Percentiles rank a stretch among this genome's conserved stretches.
phyloP scores from a whole-genome alignment of 108 stramenopile species.

The Tribonema minus region DNA sequence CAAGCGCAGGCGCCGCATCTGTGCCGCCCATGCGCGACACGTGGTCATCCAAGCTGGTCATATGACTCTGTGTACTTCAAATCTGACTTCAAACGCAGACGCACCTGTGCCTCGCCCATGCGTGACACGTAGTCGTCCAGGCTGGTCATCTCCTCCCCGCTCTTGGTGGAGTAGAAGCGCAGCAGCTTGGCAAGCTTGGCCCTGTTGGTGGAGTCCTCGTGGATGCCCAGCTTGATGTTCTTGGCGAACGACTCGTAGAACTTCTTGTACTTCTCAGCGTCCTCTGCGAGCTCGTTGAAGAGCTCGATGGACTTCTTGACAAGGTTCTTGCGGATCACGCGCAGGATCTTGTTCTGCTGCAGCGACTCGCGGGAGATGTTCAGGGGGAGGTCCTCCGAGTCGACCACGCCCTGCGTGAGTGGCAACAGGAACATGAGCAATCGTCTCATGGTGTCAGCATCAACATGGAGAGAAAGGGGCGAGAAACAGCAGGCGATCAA shows the following conservation, averaged over 20 bases:
- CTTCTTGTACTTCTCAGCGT: constrained; percentile 98
- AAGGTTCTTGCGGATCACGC: constrained; percentile 99
- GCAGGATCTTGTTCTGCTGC: constrained; percentile 99
- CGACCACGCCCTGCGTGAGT: constrained; percentile 99
- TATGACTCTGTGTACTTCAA: no score
- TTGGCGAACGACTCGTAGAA: constrained; percentile 99
- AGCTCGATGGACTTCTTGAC: constrained; percentile 99
- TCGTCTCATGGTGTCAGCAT: no score
- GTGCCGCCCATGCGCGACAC: constrained; percentile 94
- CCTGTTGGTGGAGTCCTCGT: constrained; percentile 99
- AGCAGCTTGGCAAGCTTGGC: constrained; percentile 99
- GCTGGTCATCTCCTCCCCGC: constrained; percentile 95
- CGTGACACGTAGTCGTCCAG: constrained; percentile 98
- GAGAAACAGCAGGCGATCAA: no score
- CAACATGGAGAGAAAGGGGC: no score
- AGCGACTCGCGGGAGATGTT: constrained; percentile 99
- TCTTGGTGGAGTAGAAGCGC: constrained; percentile 98
- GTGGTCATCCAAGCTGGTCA: constrained; percentile 97
- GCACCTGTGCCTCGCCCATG: constrained; percentile 81
- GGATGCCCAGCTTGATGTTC: constrained; percentile 99
- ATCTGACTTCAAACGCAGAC: no score
- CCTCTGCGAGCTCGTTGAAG: constrained; percentile 97
- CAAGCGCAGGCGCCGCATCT: no score
- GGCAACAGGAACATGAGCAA: no score
- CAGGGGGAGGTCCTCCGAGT: constrained; percentile 98